phyloP scores from a whole-genome alignment of 2,329 filamentous ascomycete genomes.

The Colletotrichum falcatum region DNA sequence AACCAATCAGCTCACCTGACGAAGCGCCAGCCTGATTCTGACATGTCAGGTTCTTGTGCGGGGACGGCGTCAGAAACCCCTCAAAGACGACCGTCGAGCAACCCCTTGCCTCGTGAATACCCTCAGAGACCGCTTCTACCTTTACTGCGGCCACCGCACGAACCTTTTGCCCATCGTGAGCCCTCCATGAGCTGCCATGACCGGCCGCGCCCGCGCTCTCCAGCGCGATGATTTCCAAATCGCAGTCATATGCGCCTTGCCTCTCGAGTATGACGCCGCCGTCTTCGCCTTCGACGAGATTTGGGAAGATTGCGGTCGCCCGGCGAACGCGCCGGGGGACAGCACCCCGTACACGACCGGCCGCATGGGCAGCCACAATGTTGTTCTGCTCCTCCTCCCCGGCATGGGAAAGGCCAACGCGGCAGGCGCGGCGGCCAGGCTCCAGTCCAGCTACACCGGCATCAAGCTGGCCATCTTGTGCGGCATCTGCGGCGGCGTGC shows the following conservation, averaged over 20 bases:
- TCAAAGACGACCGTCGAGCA: background rate
- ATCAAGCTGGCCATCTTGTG: constrained; percentile 50
- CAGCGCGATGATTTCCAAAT: constrained; percentile 32
- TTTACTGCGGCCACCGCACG: background rate
- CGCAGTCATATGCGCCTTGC: constrained; percentile 10
- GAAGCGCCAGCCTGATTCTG: background rate
- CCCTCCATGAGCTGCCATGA: background rate
- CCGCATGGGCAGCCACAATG: constrained; percentile 43
- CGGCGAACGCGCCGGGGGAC: constrained; percentile 46
- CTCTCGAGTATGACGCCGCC: constrained; percentile 33
- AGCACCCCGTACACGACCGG: constrained; percentile 48
- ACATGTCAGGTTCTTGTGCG: background rate
- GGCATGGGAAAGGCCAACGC: constrained; percentile 48
- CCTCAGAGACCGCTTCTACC: background rate
- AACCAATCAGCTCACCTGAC: background rate
- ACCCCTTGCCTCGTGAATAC: background rate
- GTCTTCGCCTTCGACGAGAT: constrained; percentile 45
- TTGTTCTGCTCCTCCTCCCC: constrained; percentile 48
- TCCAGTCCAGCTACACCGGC: constrained; percentile 47
- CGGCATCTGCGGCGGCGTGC: background rate
- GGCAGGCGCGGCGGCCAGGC: constrained; percentile 42
- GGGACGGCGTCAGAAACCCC: background rate
- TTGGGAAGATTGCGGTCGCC: constrained; percentile 45
- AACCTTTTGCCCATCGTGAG: background rate
- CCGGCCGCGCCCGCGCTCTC: background rate